These are phyloP conservation scores for Leishmania braziliensis DNA, from an alignment of 208 protist genomes.

Conservation along the genomic window DNA sequence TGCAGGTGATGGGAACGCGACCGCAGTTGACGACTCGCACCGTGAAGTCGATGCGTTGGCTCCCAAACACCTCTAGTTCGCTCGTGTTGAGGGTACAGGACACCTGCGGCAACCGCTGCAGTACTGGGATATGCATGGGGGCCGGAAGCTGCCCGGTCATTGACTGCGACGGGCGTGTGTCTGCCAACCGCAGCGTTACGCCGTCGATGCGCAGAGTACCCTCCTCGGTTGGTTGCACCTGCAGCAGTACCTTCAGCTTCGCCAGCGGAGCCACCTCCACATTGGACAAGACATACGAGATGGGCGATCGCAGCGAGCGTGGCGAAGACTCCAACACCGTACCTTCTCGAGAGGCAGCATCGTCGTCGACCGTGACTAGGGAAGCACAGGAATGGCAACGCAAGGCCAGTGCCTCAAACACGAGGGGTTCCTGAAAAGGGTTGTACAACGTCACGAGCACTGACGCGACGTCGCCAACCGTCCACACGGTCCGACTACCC, in stretches of 20 bases:
- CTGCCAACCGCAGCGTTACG: conserved; percentile 46
- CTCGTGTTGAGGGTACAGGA: conserved; percentile 70
- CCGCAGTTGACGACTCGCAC: conserved; percentile 79
- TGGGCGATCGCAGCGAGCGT: conserved; percentile 36
- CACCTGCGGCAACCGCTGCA: conserved; percentile 76
- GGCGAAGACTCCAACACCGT: neutral
- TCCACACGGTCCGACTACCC: conserved; percentile 78
- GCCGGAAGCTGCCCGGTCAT: conserved; percentile 36
- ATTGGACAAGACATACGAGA: conserved; percentile 63
- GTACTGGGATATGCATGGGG: conserved; percentile 66
- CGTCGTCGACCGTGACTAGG: neutral
- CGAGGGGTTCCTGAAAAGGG: conserved; percentile 51
- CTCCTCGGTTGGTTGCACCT: conserved; percentile 67
- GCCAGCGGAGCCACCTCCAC: conserved; percentile 53
- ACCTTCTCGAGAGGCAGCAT: neutral
- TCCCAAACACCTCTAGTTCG: conserved; percentile 83
- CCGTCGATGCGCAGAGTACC: conserved; percentile 74
- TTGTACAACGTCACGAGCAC: conserved; percentile 78
- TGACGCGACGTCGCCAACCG: conserved; percentile 76
- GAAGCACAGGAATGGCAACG: conserved; percentile 35
- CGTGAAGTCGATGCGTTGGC: conserved; percentile 69
- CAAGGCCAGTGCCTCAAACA: conserved; percentile 60
- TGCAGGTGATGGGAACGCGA: conserved; percentile 53
- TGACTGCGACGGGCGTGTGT: conserved; percentile 43
- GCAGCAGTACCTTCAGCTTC: conserved; percentile 55